Percentiles rank a stretch among this genome's conserved stretches.
These are phyloP conservation scores for Cladochytrium replicatum DNA, from an alignment of 192 early-diverging fungal species.

Conservation along the genomic window DNA sequence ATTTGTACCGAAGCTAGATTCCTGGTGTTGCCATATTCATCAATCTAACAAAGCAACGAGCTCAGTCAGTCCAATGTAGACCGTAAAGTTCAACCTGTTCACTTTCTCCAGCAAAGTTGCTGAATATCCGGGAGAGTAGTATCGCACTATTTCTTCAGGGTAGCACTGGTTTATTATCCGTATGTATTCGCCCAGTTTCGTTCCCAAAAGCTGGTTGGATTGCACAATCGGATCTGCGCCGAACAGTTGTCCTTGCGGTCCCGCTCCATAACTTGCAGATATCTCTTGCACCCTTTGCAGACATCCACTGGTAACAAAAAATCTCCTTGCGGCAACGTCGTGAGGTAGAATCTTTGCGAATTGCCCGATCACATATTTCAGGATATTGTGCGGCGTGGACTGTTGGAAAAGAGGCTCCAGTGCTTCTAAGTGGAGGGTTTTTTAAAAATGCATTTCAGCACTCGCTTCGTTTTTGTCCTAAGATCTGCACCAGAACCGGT, in stretches of 20 bases:
- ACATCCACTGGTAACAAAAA: slow-evolving; percentile 45
- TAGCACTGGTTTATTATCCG: slow-evolving; percentile 49
- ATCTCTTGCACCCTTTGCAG: slow-evolving; percentile 45
- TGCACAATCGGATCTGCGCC: slow-evolving; percentile 6
- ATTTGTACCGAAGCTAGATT: too few species aligned
- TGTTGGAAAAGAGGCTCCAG: slow-evolving; percentile 42
- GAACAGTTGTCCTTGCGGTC: slow-evolving; percentile 9
- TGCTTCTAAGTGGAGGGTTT: slow-evolving; percentile 39
- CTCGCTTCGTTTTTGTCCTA: slow-evolving; percentile 44
- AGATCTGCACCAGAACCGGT: slow-evolving; percentile 28
- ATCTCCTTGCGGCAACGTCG: slow-evolving; percentile 39
- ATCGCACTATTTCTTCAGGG: slow-evolving; percentile 53
- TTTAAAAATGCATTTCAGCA: slow-evolving; percentile 43
- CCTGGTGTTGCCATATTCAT: too few species aligned
- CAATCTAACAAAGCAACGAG: too few species aligned
- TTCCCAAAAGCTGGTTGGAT: slow-evolving; percentile 22
- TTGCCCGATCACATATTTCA: slow-evolving; percentile 50
- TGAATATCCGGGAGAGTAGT: slow-evolving; percentile 51
- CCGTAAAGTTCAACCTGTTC: too few species aligned
- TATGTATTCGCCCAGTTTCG: slow-evolving; percentile 48
- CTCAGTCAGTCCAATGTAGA: too few species aligned
- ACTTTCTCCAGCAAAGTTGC: slow-evolving; percentile 44
- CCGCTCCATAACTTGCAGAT: slow-evolving; percentile 24
- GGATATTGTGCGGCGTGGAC: slow-evolving; percentile 37
- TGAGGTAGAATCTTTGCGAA: slow-evolving; percentile 49